Evolutionary conservation across 805 yeast species (phyloP).

Genomic region (Ogataea methanolica): DNA sequence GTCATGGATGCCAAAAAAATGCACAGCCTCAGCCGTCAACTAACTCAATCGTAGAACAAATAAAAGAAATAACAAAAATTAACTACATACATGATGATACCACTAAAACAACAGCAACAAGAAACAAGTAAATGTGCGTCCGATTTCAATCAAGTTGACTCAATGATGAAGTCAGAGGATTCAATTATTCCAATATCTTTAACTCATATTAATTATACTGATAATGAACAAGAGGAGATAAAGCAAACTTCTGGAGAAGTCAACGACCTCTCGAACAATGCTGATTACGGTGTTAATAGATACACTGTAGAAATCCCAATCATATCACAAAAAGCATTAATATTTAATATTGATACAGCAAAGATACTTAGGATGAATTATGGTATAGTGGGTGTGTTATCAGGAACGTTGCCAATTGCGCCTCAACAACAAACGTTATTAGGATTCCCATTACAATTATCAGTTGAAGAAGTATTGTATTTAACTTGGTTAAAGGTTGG

Average conservation of each 20-base stretch:
- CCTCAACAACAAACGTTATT: constrained; percentile 91
- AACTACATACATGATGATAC: too few species aligned
- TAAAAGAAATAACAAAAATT: too few species aligned
- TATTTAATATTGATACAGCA: constrained; percentile 56
- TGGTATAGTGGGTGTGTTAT: constrained; percentile 70
- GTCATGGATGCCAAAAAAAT: too few species aligned
- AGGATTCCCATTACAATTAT: constrained; percentile 74
- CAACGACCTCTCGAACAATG: background rate
- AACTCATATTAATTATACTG: too few species aligned
- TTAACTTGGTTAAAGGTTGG: constrained; percentile 35
- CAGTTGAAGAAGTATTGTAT: constrained; percentile 71
- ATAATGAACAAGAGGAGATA: too few species aligned
- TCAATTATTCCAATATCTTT: too few species aligned
- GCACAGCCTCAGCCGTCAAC: too few species aligned
- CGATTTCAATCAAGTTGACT: too few species aligned
- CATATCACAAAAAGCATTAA: constrained; percentile 42
- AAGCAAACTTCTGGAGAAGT: background rate
- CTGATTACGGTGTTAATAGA: background rate
- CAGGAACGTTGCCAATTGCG: constrained; percentile 83
- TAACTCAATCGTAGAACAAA: too few species aligned
- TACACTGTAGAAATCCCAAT: constrained; percentile 29
- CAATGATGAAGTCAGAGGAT: too few species aligned
- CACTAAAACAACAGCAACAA: too few species aligned
- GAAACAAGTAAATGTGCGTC: too few species aligned
- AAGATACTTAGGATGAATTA: constrained; percentile 45